Evolutionary conservation across 164 flowering plant species (phyloP), one percentile per base, ranked within the genome.

Genomic region (Brasenia schreberi): DNA sequence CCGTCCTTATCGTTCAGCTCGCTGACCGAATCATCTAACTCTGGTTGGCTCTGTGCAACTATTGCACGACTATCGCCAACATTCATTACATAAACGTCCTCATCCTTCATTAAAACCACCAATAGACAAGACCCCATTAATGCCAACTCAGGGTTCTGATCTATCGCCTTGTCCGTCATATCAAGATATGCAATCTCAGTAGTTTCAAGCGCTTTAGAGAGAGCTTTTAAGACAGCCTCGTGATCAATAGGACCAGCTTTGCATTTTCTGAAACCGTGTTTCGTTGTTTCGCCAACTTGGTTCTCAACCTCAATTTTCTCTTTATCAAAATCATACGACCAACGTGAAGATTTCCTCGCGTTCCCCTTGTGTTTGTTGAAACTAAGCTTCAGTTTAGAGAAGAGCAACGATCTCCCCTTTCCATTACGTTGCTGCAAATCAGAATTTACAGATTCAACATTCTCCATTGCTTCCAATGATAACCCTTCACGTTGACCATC

Each of bases 81-180:
- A 79, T 95, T 95, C 99, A 95, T 92, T 67, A 92, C 94, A 79
- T 94, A 94, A 27, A 94, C 99, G 81, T 94, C 99, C 74, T 94
- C 97, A 68, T 89, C 97, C 70, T 89, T 92, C 99, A 95, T 95
- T 70, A 95, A 71, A 64, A 77, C 92, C 63, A 83, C 97, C 79
- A 95, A 75, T 73, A 95, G 79, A 75, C 99, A 95, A 0, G 99
- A 95, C 61, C 99, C 99, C 97, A 92, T 92, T 73, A 95, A 72
- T 0, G 97, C 97, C 60, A 95, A 83, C 81, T 95, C 99, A 0
- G 97, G 96, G 74, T 88, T 87, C 10, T 73, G 79, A 76, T 88
- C 97, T 70, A 92, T 83, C 68, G 88, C 82, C 80, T 81, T 85
- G 67, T 95, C 96, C 1, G 94, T 90, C 97, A 95, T 84, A 53